Base-by-base conservation (phyloP, 2,329 filamentous ascomycete genomes). In the Lachnellula willkommii region DNA sequence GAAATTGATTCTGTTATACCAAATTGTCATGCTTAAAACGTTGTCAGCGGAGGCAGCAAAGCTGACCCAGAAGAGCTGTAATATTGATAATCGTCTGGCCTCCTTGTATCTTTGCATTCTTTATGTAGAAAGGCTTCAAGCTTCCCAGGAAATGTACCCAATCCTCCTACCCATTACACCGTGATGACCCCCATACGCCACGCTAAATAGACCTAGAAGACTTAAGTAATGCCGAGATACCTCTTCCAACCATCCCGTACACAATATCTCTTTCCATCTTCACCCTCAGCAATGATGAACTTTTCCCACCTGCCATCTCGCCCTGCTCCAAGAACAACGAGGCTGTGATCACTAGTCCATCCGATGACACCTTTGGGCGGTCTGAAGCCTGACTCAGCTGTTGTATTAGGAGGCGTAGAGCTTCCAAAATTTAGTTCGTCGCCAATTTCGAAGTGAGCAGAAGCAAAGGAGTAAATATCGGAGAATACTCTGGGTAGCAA, bases 301-400 rank as follows among this genome's bases (percentile, higher is more conserved):
- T 88, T 91, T 74, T 96, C 91, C 90, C 92, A 96, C 50, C 88
- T 79, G 15, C 88, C 88, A 68, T 94, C 89, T 57, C 81, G 79
- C 0, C 91, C 91, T 1, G 89, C 88, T 3, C 91, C 88, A 50
- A 95, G 77, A 1, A 95, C 85, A 1, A 92, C 74, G 11, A 96
- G 74, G 15, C 81, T 88, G 22, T 83, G 76, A 60, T 96, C 88
- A 61, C 84, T 79, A 9, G 85, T 79, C 90, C 95, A 97, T 2
- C 91, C 91, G 55, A 96, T 80, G 7, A 94, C 75, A 0, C 94
- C 94, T 70, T 95, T 96, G 11, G 85, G 80, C 14, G 90, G 85
- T 50, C 83, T 57, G 36, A 60, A 60, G n/a, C 58, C 62, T 12
- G 56, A 57, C n/a, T 65, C 63, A 2, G 80, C 75, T 22, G 81